Conservation (phyloP, 1,284 basidiomycete genomes). For the Sutorius eximius region DNA sequence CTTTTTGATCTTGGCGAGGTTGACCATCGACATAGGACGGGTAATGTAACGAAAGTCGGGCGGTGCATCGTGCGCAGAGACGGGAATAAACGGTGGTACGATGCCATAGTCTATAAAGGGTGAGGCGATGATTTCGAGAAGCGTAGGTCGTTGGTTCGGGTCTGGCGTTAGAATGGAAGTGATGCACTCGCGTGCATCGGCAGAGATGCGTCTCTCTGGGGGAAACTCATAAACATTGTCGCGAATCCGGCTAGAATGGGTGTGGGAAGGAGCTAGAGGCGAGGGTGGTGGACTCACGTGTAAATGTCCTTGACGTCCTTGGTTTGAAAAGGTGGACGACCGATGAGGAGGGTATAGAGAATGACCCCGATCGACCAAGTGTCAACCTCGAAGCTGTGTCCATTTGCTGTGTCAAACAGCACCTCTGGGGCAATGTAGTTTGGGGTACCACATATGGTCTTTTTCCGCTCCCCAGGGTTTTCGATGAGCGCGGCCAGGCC, state of each 20-base stretch:
- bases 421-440: conserved; percentile 99
- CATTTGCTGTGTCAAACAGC: conserved; percentile 92
- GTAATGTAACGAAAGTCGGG: conserved; percentile 78
- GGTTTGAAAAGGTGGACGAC: conserved; percentile 96
- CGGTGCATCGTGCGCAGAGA: conserved; percentile 68
- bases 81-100: conserved; percentile 80
- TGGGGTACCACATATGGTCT: conserved; percentile 98
- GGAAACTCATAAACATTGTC: conserved; percentile 96
- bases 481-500: conserved; percentile 96
- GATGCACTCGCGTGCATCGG: conserved; percentile 78
- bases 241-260: conserved; percentile 74
- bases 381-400: conserved; percentile 98
- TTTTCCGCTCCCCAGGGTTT: conserved; percentile 94
- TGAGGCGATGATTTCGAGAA: conserved; percentile 86
- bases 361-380: conserved; percentile 99
- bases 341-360: conserved; percentile 91
- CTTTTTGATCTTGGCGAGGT: conserved; percentile 67
- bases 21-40: conserved; percentile 60
- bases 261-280: conserved; percentile 8
- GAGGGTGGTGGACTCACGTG: conserved; percentile 51
- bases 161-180: conserved; percentile 84
- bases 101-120: conserved; percentile 83
- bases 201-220: conserved; percentile 68
- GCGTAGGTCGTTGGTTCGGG: conserved; percentile 76
- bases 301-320: conserved; percentile 96